These are phyloP conservation scores for Boletus edulis DNA, from an alignment of 768 basidiomycete genomes.

Conservation along the genomic window DNA sequence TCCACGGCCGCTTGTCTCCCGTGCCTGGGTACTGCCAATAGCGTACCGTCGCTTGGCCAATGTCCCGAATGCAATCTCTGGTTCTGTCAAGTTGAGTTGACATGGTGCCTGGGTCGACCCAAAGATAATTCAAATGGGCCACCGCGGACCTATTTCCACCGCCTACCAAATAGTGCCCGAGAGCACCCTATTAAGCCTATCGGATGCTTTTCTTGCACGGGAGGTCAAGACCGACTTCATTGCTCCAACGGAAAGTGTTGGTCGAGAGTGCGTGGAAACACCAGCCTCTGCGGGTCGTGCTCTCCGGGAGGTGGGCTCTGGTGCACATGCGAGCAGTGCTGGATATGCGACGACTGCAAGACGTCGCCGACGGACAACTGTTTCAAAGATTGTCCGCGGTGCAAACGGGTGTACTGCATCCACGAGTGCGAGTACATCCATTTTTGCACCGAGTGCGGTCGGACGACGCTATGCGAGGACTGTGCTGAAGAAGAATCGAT, in stretches of 20 bases:
- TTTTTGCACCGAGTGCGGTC: conserved; percentile 18
- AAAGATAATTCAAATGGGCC: neutral
- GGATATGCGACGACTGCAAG: conserved; percentile 26
- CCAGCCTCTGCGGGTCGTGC: conserved; percentile 17
- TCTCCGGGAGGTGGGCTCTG: conserved; percentile 17
- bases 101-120: conserved; percentile 25
- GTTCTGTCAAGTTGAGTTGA: conserved; percentile 20
- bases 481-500: conserved; percentile 25
- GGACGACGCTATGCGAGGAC: conserved; percentile 23
- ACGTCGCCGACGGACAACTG: neutral
- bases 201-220: conserved; percentile 9
- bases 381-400: conserved; percentile 17
- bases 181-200: conserved; percentile 15
- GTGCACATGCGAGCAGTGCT: conserved; percentile 19
- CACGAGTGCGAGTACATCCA: conserved; percentile 24
- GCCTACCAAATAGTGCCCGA: neutral
- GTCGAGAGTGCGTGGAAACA: conserved; percentile 11
- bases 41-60: conserved; percentile 9
- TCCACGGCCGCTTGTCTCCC: conserved; percentile 5
- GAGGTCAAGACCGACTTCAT: neutral
- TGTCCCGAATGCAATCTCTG: conserved; percentile 22
- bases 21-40: conserved; percentile 5
- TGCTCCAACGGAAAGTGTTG: conserved; percentile 20
- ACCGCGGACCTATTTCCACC: neutral
- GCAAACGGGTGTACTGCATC: conserved; percentile 16